Evolutionary conservation across 2,329 filamentous ascomycete genomes (phyloP).

Genomic region (Thyridium curvatum): DNA sequence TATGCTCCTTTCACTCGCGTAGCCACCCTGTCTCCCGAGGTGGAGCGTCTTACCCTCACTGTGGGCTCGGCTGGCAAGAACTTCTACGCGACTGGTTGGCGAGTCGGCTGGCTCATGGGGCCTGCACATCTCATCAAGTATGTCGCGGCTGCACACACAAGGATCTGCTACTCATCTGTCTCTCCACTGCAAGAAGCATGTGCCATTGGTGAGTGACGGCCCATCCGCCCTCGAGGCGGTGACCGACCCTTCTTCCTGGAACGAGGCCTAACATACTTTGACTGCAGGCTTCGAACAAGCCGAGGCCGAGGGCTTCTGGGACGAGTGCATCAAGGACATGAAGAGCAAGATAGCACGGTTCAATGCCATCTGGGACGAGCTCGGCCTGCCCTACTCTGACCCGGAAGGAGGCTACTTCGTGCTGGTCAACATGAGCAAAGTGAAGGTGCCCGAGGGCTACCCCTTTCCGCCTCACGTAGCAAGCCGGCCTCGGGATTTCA

Average conservation of each 20-base stretch:
- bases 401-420: slow-evolving; percentile 98
- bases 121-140: slow-evolving; percentile 84
- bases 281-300: slow-evolving; percentile 73
- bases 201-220: slow-evolving; percentile 55
- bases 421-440: slow-evolving; percentile 85
- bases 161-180: slow-evolving; percentile 93
- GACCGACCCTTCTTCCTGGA: not conserved
- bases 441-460: slow-evolving; percentile 77
- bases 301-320: slow-evolving; percentile 81
- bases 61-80: slow-evolving; percentile 97
- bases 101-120: slow-evolving; percentile 90
- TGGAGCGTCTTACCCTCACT: slow-evolving; percentile 81
- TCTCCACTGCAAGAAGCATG: slow-evolving; percentile 91
- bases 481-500: slow-evolving; percentile 82
- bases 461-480: slow-evolving; percentile 86
- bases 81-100: slow-evolving; percentile 97
- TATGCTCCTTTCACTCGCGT: slow-evolving; percentile 94
- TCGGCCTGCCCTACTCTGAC: slow-evolving; percentile 75
- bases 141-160: slow-evolving; percentile 85
- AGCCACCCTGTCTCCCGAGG: slow-evolving; percentile 82
- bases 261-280: not conserved
- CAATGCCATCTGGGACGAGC: slow-evolving; percentile 73
- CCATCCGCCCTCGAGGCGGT: too few species aligned
- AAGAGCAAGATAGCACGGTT: slow-evolving; percentile 81
- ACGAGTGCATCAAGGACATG: slow-evolving; percentile 78